Conservation (phyloP, 331 rosid genomes). For the Phaseolus coccineus region DNA sequence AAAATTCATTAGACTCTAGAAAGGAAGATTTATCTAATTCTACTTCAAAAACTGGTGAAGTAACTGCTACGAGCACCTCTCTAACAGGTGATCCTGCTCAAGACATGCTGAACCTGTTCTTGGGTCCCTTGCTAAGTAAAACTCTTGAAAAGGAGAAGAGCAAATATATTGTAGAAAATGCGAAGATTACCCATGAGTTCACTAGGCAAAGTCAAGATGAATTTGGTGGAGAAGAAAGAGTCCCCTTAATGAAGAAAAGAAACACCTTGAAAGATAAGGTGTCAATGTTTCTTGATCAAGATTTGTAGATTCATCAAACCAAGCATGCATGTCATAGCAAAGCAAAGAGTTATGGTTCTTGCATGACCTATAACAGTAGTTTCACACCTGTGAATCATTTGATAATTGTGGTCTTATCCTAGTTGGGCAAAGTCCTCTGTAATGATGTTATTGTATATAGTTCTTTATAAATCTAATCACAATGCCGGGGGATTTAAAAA, state of each 20-base stretch:
- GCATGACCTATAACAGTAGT: neutral
- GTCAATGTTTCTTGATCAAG: slow-evolving; percentile 64
- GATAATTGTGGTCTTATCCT: slow-evolving; percentile 15
- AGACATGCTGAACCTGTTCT: slow-evolving; percentile 79
- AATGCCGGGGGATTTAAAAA: slow-evolving; percentile 2
- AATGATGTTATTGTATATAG: slow-evolving; percentile 26
- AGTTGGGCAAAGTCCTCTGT: slow-evolving; percentile 15
- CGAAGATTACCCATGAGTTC: slow-evolving; percentile 47
- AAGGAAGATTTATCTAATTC: slow-evolving; percentile 42
- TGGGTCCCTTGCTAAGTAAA: slow-evolving; percentile 79
- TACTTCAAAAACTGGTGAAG: slow-evolving; percentile 43
- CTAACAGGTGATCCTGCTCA: slow-evolving; percentile 72
- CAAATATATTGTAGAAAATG: slow-evolving; percentile 44
- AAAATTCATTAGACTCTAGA: slow-evolving; percentile 40
- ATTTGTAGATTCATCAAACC: slow-evolving; percentile 36
- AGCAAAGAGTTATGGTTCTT: slow-evolving; percentile 13
- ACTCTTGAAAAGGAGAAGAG: slow-evolving; percentile 54
- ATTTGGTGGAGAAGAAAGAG: slow-evolving; percentile 50
- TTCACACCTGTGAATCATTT: slow-evolving; percentile 32
- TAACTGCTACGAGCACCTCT: slow-evolving; percentile 34
- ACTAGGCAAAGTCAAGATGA: slow-evolving; percentile 48
- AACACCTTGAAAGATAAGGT: slow-evolving; percentile 76
- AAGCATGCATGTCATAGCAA: slow-evolving; percentile 24
- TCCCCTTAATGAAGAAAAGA: slow-evolving; percentile 61
- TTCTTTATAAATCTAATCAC: slow-evolving; percentile 39